Conservation (phyloP, 2,329 filamentous ascomycete species). For the Malbranchea zuffiana region DNA sequence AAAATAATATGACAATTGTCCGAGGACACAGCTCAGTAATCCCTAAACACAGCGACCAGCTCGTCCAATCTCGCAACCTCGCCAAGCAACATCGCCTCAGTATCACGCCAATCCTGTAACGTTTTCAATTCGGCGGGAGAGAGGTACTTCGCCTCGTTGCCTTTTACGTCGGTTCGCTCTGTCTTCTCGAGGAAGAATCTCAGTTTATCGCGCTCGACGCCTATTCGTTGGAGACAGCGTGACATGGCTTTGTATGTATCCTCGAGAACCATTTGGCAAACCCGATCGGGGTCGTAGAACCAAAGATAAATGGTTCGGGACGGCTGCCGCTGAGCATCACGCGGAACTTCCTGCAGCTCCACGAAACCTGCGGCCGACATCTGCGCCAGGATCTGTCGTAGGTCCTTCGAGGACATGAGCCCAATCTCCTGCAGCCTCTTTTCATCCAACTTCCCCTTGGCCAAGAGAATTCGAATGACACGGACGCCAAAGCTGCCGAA, state of each 20-base stretch:
- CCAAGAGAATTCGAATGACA: constrained; percentile 71
- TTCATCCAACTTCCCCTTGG: constrained; percentile 90
- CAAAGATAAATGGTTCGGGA: constrained; percentile 82
- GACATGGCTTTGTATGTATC: constrained; percentile 85
- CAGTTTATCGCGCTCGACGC: constrained; percentile 61
- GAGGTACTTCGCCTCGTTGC: constrained; percentile 70
- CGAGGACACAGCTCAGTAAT: constrained; percentile 47
- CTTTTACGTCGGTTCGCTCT: constrained; percentile 74
- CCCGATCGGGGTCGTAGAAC: constrained; percentile 72
- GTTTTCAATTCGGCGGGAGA: constrained; percentile 60
- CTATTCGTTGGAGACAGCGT: constrained; percentile 67
- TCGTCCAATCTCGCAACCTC: constrained; percentile 77
- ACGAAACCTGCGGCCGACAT: constrained; percentile 81
- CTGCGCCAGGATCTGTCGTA: constrained; percentile 71
- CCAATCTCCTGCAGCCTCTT: constrained; percentile 71
- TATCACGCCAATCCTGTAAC: constrained; percentile 51
- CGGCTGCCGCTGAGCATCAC: constrained; percentile 70
- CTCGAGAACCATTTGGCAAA: constrained; percentile 59
- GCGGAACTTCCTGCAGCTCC: constrained; percentile 87
- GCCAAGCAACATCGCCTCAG: constrained; percentile 60
- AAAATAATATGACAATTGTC: too few relatives aligned
- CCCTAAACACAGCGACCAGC: constrained; percentile 68
- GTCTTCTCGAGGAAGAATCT: constrained; percentile 67
- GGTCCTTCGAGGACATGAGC: constrained; percentile 73
- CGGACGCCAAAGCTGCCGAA: constrained; percentile 69